Evolutionary conservation across 2,329 filamentous ascomycete genomes (phyloP).

Genomic region (Pseudophaeomoniella oleicola): DNA sequence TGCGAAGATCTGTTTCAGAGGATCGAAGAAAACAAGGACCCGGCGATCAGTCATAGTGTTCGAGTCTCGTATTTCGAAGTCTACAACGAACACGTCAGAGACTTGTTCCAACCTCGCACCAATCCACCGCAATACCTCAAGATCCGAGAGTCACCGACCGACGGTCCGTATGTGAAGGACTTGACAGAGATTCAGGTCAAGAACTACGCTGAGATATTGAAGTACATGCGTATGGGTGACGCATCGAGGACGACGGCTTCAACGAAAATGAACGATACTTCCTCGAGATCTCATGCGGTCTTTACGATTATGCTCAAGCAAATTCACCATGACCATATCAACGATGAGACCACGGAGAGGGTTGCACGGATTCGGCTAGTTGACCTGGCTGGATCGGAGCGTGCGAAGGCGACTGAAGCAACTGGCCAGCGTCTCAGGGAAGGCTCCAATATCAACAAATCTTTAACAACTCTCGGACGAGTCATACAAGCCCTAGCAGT

Average conservation of each 20-base stretch:
- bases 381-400: slow-evolving; percentile 85
- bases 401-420: slow-evolving; percentile 89
- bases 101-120: slow-evolving; percentile 69
- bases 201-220: slow-evolving; percentile 72
- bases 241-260: slow-evolving; percentile 74
- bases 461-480: slow-evolving; percentile 82
- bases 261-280: slow-evolving; percentile 99
- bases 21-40: slow-evolving; percentile 70
- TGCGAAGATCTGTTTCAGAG: slow-evolving; percentile 93
- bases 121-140: slow-evolving; percentile 85
- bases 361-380: slow-evolving; percentile 88
- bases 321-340: slow-evolving; percentile 91
- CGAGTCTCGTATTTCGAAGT: slow-evolving; percentile 98
- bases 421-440: slow-evolving; percentile 82
- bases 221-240: slow-evolving; percentile 83
- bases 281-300: slow-evolving; percentile 87
- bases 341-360: slow-evolving; percentile 94
- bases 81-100: slow-evolving; percentile 97
- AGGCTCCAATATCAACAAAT: slow-evolving; percentile 98
- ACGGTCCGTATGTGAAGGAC: slow-evolving; percentile 94
- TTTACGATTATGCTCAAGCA: slow-evolving; percentile 98
- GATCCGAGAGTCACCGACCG: slow-evolving; percentile 86
- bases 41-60: slow-evolving; percentile 92
- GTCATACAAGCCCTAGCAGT: slow-evolving; percentile 84
- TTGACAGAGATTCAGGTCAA: slow-evolving; percentile 85